A percentile compares a stretch with the other conserved stretches of the same genome.
phyloP scores from a whole-genome alignment of 495 filamentous ascomycete species.

The Penicillium subrubescens region DNA sequence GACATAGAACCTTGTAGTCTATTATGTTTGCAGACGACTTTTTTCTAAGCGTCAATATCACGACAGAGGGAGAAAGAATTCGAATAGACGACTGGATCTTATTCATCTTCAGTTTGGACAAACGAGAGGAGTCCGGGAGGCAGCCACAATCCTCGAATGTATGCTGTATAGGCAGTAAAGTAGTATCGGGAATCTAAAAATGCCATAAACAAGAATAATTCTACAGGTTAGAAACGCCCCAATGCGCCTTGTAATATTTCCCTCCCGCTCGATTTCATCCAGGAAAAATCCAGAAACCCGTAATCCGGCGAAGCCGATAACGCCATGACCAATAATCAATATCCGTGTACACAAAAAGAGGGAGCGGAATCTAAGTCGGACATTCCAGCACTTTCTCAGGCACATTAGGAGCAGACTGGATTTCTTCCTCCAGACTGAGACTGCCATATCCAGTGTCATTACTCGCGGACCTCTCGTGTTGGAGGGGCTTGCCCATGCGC shows the following conservation, averaged over 20 bases:
- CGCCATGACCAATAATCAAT: neutral
- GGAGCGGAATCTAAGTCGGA: neutral
- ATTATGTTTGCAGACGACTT: too few relatives aligned
- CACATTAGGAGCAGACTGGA: slow-evolving; percentile 3
- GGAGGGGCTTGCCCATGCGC: slow-evolving; percentile 19
- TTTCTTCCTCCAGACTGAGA: slow-evolving; percentile 32
- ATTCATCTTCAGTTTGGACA: neutral
- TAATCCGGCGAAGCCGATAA: neutral
- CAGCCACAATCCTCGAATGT: too few relatives aligned
- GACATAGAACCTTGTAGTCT: too few relatives aligned
- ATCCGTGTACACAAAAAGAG: too few relatives aligned
- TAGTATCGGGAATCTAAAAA: too few relatives aligned
- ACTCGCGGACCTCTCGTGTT: slow-evolving; percentile 28
- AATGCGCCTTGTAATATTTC: neutral
- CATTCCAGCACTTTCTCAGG: slow-evolving; percentile 14
- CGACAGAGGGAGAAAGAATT: neutral
- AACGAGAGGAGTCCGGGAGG: neutral
- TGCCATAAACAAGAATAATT: neutral
- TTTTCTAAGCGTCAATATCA: neutral
- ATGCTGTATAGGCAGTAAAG: too few relatives aligned
- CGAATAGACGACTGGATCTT: neutral
- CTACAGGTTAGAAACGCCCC: neutral
- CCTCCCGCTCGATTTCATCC: neutral
- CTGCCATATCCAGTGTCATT: slow-evolving; percentile 40
- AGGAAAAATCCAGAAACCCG: neutral